These are phyloP conservation scores for Beauveria varroae DNA, from an alignment of 2,329 filamentous ascomycete species.

Conservation along the genomic window DNA sequence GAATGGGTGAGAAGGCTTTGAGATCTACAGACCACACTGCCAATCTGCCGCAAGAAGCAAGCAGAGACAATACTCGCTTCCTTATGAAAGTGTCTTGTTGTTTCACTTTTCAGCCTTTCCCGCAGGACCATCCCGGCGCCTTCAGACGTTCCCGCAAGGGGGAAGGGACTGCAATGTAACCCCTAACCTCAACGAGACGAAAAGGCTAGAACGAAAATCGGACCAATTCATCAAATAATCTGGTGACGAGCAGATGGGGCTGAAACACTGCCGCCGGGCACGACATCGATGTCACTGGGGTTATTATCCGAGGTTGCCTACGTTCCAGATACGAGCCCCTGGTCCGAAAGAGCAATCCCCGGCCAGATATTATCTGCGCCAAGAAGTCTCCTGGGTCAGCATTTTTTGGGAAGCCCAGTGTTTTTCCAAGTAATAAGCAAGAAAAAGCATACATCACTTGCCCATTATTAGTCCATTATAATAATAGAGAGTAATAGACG, in stretches of 20 bases:
- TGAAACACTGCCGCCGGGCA: neutral
- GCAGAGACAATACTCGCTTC: neutral
- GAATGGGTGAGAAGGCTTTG: neutral
- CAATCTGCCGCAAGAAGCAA: neutral
- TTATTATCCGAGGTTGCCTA: neutral
- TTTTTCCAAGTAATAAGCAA: neutral
- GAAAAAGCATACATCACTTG: too few relatives aligned
- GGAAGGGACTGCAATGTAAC: neutral
- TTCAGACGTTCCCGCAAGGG: too few relatives aligned
- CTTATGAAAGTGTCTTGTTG: neutral
- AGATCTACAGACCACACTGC: too few relatives aligned
- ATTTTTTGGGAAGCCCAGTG: too few relatives aligned
- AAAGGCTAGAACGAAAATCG: neutral
- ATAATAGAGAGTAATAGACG: too few relatives aligned
- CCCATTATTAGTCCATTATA: too few relatives aligned
- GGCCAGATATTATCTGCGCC: neutral
- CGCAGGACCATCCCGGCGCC: neutral
- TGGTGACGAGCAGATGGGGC: neutral
- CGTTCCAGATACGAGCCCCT: neutral
- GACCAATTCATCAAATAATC: neutral
- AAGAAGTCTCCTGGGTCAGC: too few relatives aligned
- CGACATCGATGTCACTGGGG: constrained; percentile 1
- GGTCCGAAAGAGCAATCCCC: neutral
- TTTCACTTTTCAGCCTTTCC: neutral
- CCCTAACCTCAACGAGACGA: neutral